Evolutionary conservation across 345 rosid genomes (phyloP).

Genomic region (Corchorus olitorius): DNA sequence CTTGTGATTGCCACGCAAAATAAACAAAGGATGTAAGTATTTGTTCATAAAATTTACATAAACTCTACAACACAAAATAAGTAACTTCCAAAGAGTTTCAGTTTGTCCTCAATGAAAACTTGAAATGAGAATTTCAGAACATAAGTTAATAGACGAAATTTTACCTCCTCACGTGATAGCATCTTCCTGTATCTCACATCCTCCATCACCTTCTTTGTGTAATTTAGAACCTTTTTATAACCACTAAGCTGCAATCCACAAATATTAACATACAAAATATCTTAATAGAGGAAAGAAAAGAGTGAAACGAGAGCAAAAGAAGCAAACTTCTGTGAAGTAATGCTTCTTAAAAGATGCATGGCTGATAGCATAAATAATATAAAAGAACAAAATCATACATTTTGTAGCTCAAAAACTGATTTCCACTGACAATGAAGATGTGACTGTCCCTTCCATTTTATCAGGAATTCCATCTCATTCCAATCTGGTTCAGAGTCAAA

Average conservation of each 20-base stretch:
- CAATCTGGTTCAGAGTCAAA: constrained; percentile 83
- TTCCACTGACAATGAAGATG: constrained; percentile 99
- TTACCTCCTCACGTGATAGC: constrained; percentile 97
- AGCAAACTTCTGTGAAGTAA: background rate
- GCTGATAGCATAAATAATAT: background rate
- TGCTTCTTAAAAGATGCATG: background rate
- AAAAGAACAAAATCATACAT: constrained; percentile 48
- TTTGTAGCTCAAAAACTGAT: constrained; percentile 74
- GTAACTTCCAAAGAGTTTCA: background rate
- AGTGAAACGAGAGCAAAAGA: background rate
- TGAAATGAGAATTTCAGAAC: constrained; percentile 18
- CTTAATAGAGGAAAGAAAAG: constrained; percentile 11
- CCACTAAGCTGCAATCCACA: constrained; percentile 81
- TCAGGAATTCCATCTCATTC: constrained; percentile 89
- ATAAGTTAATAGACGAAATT: background rate
- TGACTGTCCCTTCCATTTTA: constrained; percentile 99
- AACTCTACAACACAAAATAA: background rate
- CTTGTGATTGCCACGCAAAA: background rate
- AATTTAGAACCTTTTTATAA: constrained; percentile 92
- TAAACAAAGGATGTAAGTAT: background rate
- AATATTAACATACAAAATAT: background rate
- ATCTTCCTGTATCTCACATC: constrained; percentile 75
- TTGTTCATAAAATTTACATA: background rate
- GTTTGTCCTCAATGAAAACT: background rate
- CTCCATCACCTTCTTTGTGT: constrained; percentile 86